phyloP scores from a whole-genome alignment of 345 rosid genomes.

The Viola odorata region DNA sequence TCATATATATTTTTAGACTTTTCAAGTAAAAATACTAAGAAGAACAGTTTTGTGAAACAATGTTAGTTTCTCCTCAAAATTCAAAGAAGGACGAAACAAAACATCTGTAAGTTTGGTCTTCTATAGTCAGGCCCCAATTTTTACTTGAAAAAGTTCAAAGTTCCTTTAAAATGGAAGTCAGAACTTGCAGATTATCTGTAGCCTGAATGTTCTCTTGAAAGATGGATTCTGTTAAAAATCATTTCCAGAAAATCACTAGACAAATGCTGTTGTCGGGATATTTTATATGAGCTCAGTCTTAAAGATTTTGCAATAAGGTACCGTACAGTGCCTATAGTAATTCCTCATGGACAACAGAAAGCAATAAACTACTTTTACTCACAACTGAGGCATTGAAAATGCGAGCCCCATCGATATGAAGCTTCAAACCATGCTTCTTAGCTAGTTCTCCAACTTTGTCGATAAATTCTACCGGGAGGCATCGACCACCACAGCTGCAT shows the following conservation, averaged over 20 bases:
- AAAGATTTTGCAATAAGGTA: no score
- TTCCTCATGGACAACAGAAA: not conserved
- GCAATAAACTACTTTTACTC: conserved; percentile 31
- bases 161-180: no score
- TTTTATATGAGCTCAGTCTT: no score
- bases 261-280: no score
- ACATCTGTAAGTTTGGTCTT: not conserved
- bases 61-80: not conserved
- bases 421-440: conserved; percentile 74
- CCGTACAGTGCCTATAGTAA: not conserved
- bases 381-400: conserved; percentile 87
- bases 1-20: not conserved
- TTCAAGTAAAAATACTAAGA: not conserved
- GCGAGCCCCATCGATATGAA: conserved; percentile 96
- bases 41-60: not conserved
- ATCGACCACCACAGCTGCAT: conserved; percentile 83
- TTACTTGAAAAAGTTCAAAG: no score
- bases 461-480: conserved; percentile 60
- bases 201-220: no score
- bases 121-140: no score
- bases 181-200: no score
- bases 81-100: not conserved
- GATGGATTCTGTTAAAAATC: no score
- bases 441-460: conserved; percentile 76
- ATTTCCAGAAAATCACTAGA: no score